A percentile compares a stretch with the other conserved stretches of the same genome.
Conservation (phyloP, 345 rosid species). For the Dimocarpus longan region DNA sequence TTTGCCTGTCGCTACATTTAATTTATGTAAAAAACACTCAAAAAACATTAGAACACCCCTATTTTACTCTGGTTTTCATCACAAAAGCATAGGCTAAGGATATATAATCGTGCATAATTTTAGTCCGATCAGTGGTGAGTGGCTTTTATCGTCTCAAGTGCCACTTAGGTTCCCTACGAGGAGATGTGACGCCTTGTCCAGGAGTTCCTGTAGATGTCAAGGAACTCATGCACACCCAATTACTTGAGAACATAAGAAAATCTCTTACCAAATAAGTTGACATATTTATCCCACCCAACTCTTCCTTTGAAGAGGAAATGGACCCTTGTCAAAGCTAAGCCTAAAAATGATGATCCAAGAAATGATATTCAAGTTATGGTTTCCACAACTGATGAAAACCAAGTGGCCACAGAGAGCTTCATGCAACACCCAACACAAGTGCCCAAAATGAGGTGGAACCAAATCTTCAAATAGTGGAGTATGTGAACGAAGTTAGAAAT, state of each 20-base stretch:
- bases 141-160: constrained; percentile 32
- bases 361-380: background rate
- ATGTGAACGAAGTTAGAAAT: constrained; percentile 18
- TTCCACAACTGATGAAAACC: constrained; percentile 7
- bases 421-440: too few relatives aligned
- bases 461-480: constrained; percentile 1
- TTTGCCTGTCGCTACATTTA: too few relatives aligned
- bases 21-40: too few relatives aligned
- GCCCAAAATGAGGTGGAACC: constrained; percentile 16
- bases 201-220: constrained; percentile 39
- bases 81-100: too few relatives aligned
- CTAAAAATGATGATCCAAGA: background rate
- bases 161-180: constrained; percentile 53
- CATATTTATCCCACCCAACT: constrained; percentile 17
- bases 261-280: constrained; percentile 20
- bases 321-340: background rate
- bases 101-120: too few relatives aligned
- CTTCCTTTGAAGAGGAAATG: constrained; percentile 32
- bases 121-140: too few relatives aligned
- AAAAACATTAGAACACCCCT: too few relatives aligned
- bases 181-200: constrained; percentile 39
- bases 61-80: too few relatives aligned
- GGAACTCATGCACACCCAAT: constrained; percentile 26
- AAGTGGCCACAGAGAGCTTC: too few relatives aligned
- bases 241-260: constrained; percentile 3